Conservation (phyloP, 192 early-diverging fungal genomes). For the Podila verticillata region DNA sequence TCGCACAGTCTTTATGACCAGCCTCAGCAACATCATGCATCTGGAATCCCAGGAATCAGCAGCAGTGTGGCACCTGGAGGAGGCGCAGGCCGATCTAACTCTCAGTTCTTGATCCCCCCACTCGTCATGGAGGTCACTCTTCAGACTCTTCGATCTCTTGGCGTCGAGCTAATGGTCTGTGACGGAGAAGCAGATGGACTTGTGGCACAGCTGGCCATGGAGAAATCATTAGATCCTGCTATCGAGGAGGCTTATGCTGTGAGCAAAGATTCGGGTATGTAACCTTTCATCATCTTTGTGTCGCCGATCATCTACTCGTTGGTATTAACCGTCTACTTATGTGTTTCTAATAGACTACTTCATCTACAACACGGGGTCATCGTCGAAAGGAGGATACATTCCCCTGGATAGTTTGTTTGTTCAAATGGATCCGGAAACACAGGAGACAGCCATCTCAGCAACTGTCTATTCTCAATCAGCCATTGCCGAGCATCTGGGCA, state of each 20-base stretch:
- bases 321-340: neutral
- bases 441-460: conserved; percentile 27
- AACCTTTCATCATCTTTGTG: neutral
- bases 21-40: neutral
- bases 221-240: conserved; percentile 25
- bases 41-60: neutral
- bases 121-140: conserved; percentile 57
- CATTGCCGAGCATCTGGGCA: conserved; percentile 45
- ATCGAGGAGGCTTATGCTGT: conserved; percentile 54
- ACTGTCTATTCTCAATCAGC: conserved; percentile 48
- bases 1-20: neutral
- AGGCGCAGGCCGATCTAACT: conserved; percentile 29
- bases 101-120: conserved; percentile 57
- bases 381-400: conserved; percentile 54
- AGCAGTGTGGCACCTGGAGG: neutral
- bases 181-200: conserved; percentile 59
- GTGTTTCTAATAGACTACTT: conserved; percentile 46
- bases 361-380: conserved; percentile 50
- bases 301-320: neutral
- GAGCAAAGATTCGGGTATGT: conserved; percentile 57
- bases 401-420: conserved; percentile 56
- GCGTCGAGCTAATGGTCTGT: conserved; percentile 48
- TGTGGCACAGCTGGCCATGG: conserved; percentile 50
- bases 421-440: neutral
- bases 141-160: conserved; percentile 48